These are phyloP conservation scores for Penicillium sp. DNA, from an alignment of 2,329 filamentous ascomycete species.

Conservation along the genomic window DNA sequence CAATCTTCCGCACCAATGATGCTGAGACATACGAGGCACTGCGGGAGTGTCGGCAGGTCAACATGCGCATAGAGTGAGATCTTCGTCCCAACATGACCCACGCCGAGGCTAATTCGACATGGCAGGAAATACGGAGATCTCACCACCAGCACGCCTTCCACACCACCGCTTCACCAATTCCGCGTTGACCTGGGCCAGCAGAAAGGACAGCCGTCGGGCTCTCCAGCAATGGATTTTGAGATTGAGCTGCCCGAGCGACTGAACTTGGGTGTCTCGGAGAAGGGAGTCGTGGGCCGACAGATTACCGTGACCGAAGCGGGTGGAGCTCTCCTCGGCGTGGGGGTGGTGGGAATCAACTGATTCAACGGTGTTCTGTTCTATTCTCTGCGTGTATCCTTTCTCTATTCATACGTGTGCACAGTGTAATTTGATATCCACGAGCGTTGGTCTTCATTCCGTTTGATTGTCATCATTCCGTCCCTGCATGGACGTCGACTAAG, in stretches of 20 bases:
- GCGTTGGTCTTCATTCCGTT: neutral
- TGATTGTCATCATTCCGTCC: no score
- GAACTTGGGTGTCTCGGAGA: constrained; percentile 36
- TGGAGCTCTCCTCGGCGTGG: constrained; percentile 26
- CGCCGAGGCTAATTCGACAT: neutral
- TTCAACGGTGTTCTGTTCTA: neutral
- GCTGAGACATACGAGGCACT: constrained; percentile 21
- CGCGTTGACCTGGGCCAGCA: constrained; percentile 17
- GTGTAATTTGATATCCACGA: neutral
- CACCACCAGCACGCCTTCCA: constrained; percentile 9
- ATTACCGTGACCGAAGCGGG: constrained; percentile 29
- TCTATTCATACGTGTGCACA: neutral
- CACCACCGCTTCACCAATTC: constrained; percentile 29
- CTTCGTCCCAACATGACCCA: neutral
- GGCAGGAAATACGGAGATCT: constrained; percentile 26
- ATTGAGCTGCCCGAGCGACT: constrained; percentile 30
- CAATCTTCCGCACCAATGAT: constrained; percentile 30
- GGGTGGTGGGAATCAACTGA: constrained; percentile 37
- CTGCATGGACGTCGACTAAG: no score
- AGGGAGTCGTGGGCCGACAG: constrained; percentile 35
- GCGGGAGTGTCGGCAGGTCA: constrained; percentile 18
- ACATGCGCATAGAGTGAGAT: constrained; percentile 38
- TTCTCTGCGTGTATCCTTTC: neutral
- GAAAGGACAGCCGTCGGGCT: neutral
- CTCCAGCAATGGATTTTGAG: constrained; percentile 19